A percentile compares a stretch with the other conserved stretches of the same genome.
Evolutionary conservation across 306 rosid species (phyloP).

Genomic region (Hippophae tibetana): DNA sequence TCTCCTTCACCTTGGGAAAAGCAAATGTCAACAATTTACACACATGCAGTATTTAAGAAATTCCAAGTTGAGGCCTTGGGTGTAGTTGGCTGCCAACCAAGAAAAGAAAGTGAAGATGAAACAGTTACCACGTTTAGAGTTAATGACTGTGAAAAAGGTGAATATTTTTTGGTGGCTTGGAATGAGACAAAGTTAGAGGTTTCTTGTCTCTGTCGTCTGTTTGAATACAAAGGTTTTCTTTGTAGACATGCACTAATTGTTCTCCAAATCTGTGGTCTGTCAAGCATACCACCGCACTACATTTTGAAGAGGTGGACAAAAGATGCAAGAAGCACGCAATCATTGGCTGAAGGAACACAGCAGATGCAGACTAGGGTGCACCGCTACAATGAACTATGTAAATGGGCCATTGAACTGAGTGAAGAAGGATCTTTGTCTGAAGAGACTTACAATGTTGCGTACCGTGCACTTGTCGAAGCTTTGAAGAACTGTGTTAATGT

Average conservation of each 20-base stretch:
- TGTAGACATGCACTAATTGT: conserved; percentile 80
- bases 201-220: conserved; percentile 74
- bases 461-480: conserved; percentile 58
- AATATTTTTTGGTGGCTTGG: conserved; percentile 60
- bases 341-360: conserved; percentile 38
- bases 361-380: conserved; percentile 54
- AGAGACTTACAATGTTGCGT: conserved; percentile 55
- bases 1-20: conserved; percentile 98
- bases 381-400: conserved; percentile 74
- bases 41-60: conserved; percentile 80
- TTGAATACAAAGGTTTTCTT: conserved; percentile 85
- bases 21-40: conserved; percentile 81
- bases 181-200: conserved; percentile 59
- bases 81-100: conserved; percentile 85
- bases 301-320: conserved; percentile 81
- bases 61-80: conserved; percentile 90
- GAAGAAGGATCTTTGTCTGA: conserved; percentile 89
- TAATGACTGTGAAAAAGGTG: conserved; percentile 77
- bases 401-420: conserved; percentile 68
- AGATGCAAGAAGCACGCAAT: conserved; percentile 60
- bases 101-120: conserved; percentile 57
- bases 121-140: conserved; percentile 47
- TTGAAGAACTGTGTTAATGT: conserved; percentile 75
- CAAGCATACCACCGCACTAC: conserved; percentile 70
- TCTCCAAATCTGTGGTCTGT: conserved; percentile 74